Conservation (phyloP, 164 flowering plant genomes). For the Saururus chinensis region DNA sequence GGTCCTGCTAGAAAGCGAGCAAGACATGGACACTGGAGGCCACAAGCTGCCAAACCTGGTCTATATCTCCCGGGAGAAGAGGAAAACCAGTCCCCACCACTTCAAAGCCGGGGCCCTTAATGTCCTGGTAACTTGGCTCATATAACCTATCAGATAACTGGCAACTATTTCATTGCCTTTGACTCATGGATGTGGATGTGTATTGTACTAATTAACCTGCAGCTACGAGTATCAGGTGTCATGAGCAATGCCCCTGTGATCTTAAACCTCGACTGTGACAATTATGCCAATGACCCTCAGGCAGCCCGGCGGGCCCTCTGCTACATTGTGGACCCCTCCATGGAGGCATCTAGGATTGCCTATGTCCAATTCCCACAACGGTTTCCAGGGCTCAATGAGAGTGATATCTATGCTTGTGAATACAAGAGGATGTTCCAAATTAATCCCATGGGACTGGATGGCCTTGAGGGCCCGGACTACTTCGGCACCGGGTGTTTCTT, state of each 20-base stretch:
- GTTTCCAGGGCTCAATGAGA: slow-evolving; percentile 30
- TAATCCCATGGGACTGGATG: slow-evolving; percentile 49
- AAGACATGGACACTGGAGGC: slow-evolving; percentile 39
- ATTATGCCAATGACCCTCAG: slow-evolving; percentile 48
- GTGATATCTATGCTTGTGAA: slow-evolving; percentile 35
- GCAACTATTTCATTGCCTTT: background rate
- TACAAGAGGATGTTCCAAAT: slow-evolving; percentile 20
- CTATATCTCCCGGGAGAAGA: slow-evolving; percentile 65
- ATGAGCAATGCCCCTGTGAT: slow-evolving; percentile 54
- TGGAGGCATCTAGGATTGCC: slow-evolving; percentile 14
- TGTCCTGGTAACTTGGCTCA: slow-evolving; percentile 35
- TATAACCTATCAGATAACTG: no score
- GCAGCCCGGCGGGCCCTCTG: slow-evolving; percentile 42
- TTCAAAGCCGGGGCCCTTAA: slow-evolving; percentile 96
- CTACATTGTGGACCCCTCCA: slow-evolving; percentile 27
- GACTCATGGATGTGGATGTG: background rate
- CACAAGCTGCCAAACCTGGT: slow-evolving; percentile 58
- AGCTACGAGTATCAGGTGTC: slow-evolving; percentile 27
- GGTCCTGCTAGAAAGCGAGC: slow-evolving; percentile 41
- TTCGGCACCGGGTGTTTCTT: slow-evolving; percentile 61
- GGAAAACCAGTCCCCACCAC: slow-evolving; percentile 33
- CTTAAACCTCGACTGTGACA: slow-evolving; percentile 51
- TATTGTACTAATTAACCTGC: background rate
- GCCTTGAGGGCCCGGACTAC: slow-evolving; percentile 34
- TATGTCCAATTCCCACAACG: slow-evolving; percentile 58